phyloP scores from a whole-genome alignment of 345 rosid species.

The Acer saccharum region DNA sequence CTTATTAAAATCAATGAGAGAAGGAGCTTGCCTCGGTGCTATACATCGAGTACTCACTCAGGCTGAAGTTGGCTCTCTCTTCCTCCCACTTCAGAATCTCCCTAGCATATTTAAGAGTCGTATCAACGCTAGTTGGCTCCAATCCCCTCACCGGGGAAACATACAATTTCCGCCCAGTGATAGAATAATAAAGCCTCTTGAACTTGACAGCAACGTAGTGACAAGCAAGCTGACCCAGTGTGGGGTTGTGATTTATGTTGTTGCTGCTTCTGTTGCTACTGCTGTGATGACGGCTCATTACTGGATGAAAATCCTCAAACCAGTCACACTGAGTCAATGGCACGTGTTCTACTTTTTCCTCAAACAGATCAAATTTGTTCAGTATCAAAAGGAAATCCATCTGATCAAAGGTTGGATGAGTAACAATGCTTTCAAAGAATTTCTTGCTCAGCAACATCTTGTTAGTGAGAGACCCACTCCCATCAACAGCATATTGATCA shows the following conservation, averaged over 20 bases:
- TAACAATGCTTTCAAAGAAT: slow-evolving; percentile 83
- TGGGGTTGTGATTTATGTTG: slow-evolving; percentile 66
- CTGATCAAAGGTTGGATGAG: slow-evolving; percentile 81
- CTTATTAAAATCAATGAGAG: slow-evolving; percentile 31
- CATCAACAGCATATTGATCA: slow-evolving; percentile 61
- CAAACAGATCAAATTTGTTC: slow-evolving; percentile 81
- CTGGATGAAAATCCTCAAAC: slow-evolving; percentile 90
- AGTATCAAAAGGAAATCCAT: slow-evolving; percentile 89
- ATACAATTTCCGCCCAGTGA: slow-evolving; percentile 72
- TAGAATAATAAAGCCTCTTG: slow-evolving; percentile 73
- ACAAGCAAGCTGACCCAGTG: slow-evolving; percentile 79
- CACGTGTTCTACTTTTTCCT: slow-evolving; percentile 72
- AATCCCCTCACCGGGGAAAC: slow-evolving; percentile 69
- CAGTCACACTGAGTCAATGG: slow-evolving; percentile 76
- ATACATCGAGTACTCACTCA: slow-evolving; percentile 54
- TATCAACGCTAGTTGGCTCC: slow-evolving; percentile 59
- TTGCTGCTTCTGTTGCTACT: slow-evolving; percentile 40
- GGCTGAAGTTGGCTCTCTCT: slow-evolving; percentile 63
- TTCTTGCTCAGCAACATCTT: slow-evolving; percentile 75
- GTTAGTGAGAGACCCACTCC: slow-evolving; percentile 49
- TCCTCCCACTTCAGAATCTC: slow-evolving; percentile 96
- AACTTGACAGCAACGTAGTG: slow-evolving; percentile 86
- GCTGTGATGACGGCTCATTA: slow-evolving; percentile 62
- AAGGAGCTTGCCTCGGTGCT: slow-evolving; percentile 60
- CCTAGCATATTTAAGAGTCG: slow-evolving; percentile 68